Evolutionary conservation across 2,329 filamentous ascomycete species (phyloP), one percentile per base, ranked within the genome.

Genomic region (Apiospora arundinis): DNA sequence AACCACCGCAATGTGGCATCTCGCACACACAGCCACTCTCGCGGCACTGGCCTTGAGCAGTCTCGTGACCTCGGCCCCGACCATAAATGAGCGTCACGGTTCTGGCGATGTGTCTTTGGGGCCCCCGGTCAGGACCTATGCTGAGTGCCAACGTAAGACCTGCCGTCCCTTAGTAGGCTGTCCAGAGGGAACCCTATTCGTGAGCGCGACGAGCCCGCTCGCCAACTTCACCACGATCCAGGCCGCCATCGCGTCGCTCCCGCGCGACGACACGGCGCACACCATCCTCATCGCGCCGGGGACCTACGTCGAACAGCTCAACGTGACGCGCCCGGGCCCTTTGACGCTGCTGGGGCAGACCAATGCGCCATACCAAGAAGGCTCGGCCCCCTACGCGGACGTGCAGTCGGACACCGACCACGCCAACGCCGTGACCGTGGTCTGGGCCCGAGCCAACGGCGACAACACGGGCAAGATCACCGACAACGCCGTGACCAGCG

Each of bases 401-500:
- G 72, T 69, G 32, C 21, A 23, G 21, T 70, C 73, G 18, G 82
- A 86, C 70, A 82, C 86, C 9, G 80, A 80, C 49, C 78, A 81
- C 66, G 88, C 89, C 74, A 86, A 86, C 70, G 81, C 81, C 0
- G 90, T 92, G 23, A 89, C 87, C 67, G 81, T 92, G 18, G 85
- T 87, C 75, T 92, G 87, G 86, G 84, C 85, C 67, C 83, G 86
- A 2, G 89, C 90, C 0, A 90, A 87, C 32, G 85, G 82, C 72
- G 85, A 83, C 73, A 77, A 73, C 25, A 76, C 76, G 3, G 78
- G 72, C 32, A 74, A 80, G 48, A 82, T 83, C 73, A 76, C 85
- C 52, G 91, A 92, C 78, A 92, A 92, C 74, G 89, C 88, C 1
- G 91, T 85, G 73, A 92, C 90, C 0, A 86, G 87, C 42, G 88